Percentiles rank a stretch among this genome's conserved stretches.
Conservation (phyloP, 306 rosid species). For the Prunus mira region DNA sequence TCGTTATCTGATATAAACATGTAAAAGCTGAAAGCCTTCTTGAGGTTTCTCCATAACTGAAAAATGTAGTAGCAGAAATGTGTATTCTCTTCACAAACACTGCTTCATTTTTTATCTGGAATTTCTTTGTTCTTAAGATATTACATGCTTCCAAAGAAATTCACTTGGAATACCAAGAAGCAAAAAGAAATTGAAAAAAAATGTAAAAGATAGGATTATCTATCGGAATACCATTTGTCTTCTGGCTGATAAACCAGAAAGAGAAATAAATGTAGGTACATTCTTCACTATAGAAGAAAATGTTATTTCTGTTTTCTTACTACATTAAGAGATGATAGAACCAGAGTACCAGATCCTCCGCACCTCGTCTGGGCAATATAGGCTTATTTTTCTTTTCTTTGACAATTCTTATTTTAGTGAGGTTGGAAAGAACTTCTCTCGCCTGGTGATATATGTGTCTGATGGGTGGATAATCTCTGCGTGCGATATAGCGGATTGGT, state of each 20-base stretch:
- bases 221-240: not conserved
- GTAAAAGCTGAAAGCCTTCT: not conserved
- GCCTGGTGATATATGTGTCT: not conserved
- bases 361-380: not conserved
- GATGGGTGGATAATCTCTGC: not conserved
- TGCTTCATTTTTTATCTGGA: not conserved
- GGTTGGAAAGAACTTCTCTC: not conserved
- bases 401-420: not conserved
- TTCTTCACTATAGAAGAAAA: conserved; percentile 4
- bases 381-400: not conserved
- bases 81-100: not conserved
- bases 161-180: not conserved
- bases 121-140: not conserved
- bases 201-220: not conserved
- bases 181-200: not conserved
- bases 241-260: conserved; percentile 2
- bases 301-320: not conserved
- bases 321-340: not conserved
- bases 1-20: not conserved
- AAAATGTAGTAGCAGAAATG: not conserved
- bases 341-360: not conserved
- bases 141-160: not conserved
- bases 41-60: not conserved
- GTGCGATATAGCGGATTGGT: no score
- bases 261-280: not conserved